Base-by-base conservation (phyloP, 192 early-diverging fungal genomes). In the Linnemannia schmuckeri region DNA sequence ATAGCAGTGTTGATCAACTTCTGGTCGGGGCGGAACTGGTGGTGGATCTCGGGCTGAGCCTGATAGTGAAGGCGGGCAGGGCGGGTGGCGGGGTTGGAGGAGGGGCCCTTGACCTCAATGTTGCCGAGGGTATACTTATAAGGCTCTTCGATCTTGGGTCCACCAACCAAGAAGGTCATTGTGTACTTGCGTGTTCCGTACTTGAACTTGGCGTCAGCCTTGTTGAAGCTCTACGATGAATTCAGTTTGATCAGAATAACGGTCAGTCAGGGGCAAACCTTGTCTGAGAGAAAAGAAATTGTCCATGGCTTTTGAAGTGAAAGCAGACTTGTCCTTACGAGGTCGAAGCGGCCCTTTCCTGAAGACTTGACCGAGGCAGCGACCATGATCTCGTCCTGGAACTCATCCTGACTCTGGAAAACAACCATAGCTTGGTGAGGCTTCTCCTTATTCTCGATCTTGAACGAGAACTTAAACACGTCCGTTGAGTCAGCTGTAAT, bases 41-140 rank as follows among this genome's bases (percentile, higher is more conserved):
- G 91, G 75, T 90, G 77, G 55, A 92, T 92, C 70, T 92, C 91
- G 38, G 89, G 89, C 41, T 86, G 85, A 44, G 47, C 74, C 87
- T 80, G 74, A 86, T 76, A 82, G 27, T 74, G 47, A 63, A 82
- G 49, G 54, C 79, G 78, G 12, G 46, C 38, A 10, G 85, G 79
- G 10, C 85, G 85, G 44, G 61, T 44, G 9, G 72, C n/a, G 37
- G 88, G 79, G 71, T 85, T 83, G 55, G 54, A 20, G 37, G 75
- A 13, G 27, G 85, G 85, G 4, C 76, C 85, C 20, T 81, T 76
- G 42, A 87, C 72, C 40, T 89, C 77, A 61, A 88, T 83, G 17
- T 81, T 40, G 20, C 88, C 88, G 35, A 88, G 73, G 0, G 37
- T 35, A 24, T 88, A 88, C 75, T 77, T 83, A 61, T 76, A 80